Evolutionary conservation across 768 basidiomycete species (phyloP).

Genomic region (Amanita jacksonii): DNA sequence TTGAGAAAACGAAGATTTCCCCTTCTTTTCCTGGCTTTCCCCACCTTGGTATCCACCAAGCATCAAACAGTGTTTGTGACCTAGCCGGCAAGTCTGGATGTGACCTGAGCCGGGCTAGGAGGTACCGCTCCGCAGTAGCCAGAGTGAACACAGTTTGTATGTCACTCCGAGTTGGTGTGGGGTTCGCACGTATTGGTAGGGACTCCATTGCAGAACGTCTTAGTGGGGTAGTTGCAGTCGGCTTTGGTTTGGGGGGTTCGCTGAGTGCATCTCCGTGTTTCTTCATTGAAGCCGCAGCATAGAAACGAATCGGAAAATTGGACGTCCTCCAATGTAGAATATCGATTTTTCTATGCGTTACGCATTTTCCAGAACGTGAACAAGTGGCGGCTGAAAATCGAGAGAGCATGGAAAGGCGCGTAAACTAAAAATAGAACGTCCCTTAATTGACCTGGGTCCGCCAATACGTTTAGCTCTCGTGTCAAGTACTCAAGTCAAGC

Average conservation of each 20-base stretch:
- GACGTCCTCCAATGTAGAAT: background rate
- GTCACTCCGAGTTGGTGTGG: slow-evolving; percentile 73
- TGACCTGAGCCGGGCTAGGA: slow-evolving; percentile 50
- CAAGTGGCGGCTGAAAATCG: no score
- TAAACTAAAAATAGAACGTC: no score
- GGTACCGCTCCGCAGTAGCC: slow-evolving; percentile 79
- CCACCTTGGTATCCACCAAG: slow-evolving; percentile 76
- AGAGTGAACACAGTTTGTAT: slow-evolving; percentile 77
- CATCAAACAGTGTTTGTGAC: slow-evolving; percentile 58
- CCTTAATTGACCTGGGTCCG: no score
- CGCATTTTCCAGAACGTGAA: no score
- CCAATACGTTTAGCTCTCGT: no score
- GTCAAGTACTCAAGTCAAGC: no score
- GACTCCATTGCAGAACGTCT: slow-evolving; percentile 81
- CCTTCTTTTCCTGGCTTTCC: slow-evolving; percentile 47
- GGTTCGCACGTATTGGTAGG: slow-evolving; percentile 76
- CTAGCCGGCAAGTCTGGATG: slow-evolving; percentile 41
- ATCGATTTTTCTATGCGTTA: background rate
- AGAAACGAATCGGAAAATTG: background rate
- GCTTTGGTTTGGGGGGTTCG: slow-evolving; percentile 47
- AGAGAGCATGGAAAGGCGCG: no score
- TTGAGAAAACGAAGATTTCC: slow-evolving; percentile 83
- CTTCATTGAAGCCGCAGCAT: background rate
- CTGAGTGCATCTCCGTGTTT: background rate
- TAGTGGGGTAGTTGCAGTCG: slow-evolving; percentile 74